Evolutionary conservation across 1,139 yeast species (phyloP).

Genomic region (Magnusiomyces ingens): DNA sequence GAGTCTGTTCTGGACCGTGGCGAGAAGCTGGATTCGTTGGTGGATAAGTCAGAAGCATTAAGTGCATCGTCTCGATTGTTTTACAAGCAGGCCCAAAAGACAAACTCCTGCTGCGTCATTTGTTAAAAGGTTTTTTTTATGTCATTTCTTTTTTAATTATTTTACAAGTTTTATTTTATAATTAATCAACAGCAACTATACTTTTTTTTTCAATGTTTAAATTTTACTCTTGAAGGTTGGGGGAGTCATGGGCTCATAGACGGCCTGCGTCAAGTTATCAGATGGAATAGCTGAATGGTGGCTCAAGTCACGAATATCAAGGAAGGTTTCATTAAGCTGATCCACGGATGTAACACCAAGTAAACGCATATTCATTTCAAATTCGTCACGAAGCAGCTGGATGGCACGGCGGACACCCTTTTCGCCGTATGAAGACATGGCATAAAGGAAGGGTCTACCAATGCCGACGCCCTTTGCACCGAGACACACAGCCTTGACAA

Average conservation of each 20-base stretch:
- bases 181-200: too few relatives aligned
- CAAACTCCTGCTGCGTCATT: conserved; percentile 89
- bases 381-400: conserved; percentile 70
- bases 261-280: conserved; percentile 41
- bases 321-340: conserved; percentile 50
- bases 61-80: conserved; percentile 87
- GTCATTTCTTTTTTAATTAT: background rate
- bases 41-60: conserved; percentile 90
- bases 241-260: conserved; percentile 36
- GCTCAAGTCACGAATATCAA: conserved; percentile 41
- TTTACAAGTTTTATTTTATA: background rate
- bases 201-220: conserved; percentile 1
- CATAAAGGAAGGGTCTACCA: conserved; percentile 70
- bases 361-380: conserved; percentile 82
- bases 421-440: conserved; percentile 70
- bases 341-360: conserved; percentile 66
- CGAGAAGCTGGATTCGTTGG: conserved; percentile 87
- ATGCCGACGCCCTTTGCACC: conserved; percentile 77
- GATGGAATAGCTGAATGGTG: conserved; percentile 42
- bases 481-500: conserved; percentile 62
- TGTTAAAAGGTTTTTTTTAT: conserved; percentile 36
- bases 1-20: conserved; percentile 94
- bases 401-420: conserved; percentile 75
- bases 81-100: conserved; percentile 95
- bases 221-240: conserved; percentile 27